Evolutionary conservation across 345 rosid species (phyloP).

Genomic region (Salix arbutifolia): DNA sequence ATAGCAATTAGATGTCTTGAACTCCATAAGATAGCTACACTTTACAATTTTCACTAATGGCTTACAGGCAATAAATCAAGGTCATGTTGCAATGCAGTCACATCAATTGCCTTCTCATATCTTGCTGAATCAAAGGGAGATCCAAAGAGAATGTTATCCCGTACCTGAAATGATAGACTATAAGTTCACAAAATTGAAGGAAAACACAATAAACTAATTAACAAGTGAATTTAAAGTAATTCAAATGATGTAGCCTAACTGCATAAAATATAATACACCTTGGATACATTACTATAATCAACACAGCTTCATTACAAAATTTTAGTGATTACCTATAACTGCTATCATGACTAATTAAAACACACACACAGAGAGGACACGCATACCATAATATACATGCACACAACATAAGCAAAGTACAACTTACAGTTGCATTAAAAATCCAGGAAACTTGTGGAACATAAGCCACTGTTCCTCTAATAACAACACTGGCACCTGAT

Average conservation of each 20-base stretch:
- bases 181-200: conserved; percentile 11
- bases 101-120: conserved; percentile 80
- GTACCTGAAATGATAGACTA: conserved; percentile 50
- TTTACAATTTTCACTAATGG: conserved; percentile 15
- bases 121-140: conserved; percentile 70
- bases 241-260: not conserved
- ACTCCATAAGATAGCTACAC: conserved; percentile 11
- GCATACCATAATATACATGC: not conserved
- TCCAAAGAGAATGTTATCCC: conserved; percentile 90
- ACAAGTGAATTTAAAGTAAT: not conserved
- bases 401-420: not conserved
- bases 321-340: not conserved
- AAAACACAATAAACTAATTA: conserved; percentile 5
- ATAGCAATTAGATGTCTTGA: not conserved
- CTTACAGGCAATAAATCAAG: conserved; percentile 90
- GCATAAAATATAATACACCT: not conserved
- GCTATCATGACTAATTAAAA: not conserved
- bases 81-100: conserved; percentile 86
- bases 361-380: not conserved
- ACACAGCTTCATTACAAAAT: not conserved
- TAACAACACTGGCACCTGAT: conserved; percentile 55
- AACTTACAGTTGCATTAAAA: conserved; percentile 94
- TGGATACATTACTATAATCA: not conserved
- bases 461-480: conserved; percentile 90
- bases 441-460: conserved; percentile 99